Evolutionary conservation across 805 yeast genomes (phyloP), one percentile per base, ranked within the genome.

Genomic region (Metschnikowia gelsemii): DNA sequence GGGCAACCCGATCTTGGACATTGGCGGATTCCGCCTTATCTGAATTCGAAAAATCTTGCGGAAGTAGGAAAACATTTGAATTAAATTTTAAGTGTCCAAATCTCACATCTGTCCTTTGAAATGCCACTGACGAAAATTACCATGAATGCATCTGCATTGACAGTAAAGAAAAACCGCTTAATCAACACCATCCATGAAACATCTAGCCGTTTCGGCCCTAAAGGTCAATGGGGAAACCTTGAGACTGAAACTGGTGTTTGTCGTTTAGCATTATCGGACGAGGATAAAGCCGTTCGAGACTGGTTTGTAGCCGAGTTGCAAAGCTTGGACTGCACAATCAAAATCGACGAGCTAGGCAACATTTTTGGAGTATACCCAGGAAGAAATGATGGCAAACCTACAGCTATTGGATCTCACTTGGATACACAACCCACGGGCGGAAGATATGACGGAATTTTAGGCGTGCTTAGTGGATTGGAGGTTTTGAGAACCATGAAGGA

Each of bases 391-490:
- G 72, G 69, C 1, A 58, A 70, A 3, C 84, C 88, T 12, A 80
- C 80, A 1, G 87, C 78, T 12, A 79, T 82, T 45, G 89, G 89
- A 0, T 81, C 87, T 0, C 89, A 83, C 59, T 62, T 83, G 43
- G 90, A 83, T 52, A 83, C 90, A 0, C 89, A 83, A 61, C 89
- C 89, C 22, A 79, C 82, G 6, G 90, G 89, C 28, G 89, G 90
- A 8, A 68, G 87, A 45, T 83, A 82, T 52, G 90, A 83, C 54
- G 90, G 89, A 33, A 78, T 83, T 28, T 68, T 72, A 26, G 90
- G 90, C 14, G 88, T 83, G 4, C 63, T 82, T 32, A 62, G 82
- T 8, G 88, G 87, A 1, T 62, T 83, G 33, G 87, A 83, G 59
- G 80, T 83, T 4, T 60, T 83, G 50, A 66, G 87, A 46, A 81